A percentile compares a stretch with the other conserved stretches of the same genome.
Conservation (phyloP, 176 grass and related monocot species). For the Triticum aestivum region DNA sequence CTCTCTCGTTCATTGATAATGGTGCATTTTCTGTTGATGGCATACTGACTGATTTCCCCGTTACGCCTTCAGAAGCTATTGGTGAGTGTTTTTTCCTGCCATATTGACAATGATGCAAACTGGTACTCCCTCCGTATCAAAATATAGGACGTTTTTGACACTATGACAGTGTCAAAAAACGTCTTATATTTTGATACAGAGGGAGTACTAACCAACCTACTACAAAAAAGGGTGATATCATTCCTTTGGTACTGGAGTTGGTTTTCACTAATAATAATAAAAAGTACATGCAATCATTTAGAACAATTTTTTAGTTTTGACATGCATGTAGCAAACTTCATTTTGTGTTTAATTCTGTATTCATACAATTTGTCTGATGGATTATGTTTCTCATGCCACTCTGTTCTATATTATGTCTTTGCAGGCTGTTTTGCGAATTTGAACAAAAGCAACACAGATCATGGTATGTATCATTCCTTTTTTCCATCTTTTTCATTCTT, state of each 20-base stretch:
- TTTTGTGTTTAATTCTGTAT: background rate
- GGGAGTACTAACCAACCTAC: background rate
- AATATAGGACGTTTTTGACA: no score
- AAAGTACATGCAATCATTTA: background rate
- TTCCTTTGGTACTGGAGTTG: background rate
- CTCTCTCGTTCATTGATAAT: conserved; percentile 81
- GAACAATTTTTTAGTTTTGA: background rate
- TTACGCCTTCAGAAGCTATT: conserved; percentile 72
- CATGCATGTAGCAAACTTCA: conserved; percentile 1
- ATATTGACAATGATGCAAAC: background rate
- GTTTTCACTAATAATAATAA: background rate
- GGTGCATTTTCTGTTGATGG: conserved; percentile 85
- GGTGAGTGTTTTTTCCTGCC: conserved; percentile 40
- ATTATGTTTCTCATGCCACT: conserved; percentile 32
- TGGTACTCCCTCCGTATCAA: no score
- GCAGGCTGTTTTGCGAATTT: conserved; percentile 84
- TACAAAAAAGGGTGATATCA: background rate
- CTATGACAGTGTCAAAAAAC: no score
- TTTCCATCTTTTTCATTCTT: background rate
- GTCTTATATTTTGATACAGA: no score
- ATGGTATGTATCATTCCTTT: conserved; percentile 43
- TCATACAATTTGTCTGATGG: background rate
- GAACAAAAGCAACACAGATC: conserved; percentile 69
- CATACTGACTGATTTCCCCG: conserved; percentile 80
- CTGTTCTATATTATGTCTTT: conserved; percentile 18